Evolutionary conservation across 2,329 filamentous ascomycete species (phyloP).

Genomic region (Colletotrichum sp.): DNA sequence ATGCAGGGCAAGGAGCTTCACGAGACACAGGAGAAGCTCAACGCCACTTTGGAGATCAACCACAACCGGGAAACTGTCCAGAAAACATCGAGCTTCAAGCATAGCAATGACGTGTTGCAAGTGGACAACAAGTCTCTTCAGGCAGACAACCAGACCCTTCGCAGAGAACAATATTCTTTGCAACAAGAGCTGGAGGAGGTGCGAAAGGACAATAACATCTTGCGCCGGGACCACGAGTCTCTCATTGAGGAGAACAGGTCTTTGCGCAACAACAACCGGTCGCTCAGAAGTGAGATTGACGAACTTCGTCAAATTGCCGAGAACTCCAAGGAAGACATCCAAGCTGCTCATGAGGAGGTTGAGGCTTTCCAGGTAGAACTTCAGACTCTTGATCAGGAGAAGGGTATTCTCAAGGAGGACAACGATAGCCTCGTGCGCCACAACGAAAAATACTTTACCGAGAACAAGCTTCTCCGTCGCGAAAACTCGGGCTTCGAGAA

Average conservation of each 20-base stretch:
- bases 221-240: slow-evolving; percentile 47
- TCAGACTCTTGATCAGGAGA: slow-evolving; percentile 45
- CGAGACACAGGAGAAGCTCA: slow-evolving; percentile 44
- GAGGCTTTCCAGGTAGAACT: slow-evolving; percentile 43
- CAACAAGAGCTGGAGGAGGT: slow-evolving; percentile 45
- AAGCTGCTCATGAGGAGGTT: slow-evolving; percentile 42
- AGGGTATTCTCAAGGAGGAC: slow-evolving; percentile 50
- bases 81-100: slow-evolving; percentile 44
- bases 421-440: slow-evolving; percentile 57
- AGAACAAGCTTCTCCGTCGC: slow-evolving; percentile 52
- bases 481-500: slow-evolving; percentile 55
- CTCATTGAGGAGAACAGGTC: slow-evolving; percentile 49
- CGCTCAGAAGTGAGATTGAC: slow-evolving; percentile 46
- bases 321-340: slow-evolving; percentile 44
- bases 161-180: slow-evolving; percentile 37
- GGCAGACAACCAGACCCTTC: slow-evolving; percentile 42
- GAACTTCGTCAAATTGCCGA: slow-evolving; percentile 47
- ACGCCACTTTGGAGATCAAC: slow-evolving; percentile 34
- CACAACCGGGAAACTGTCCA: slow-evolving; percentile 27
- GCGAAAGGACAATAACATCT: slow-evolving; percentile 43
- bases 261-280: slow-evolving; percentile 43
- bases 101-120: slow-evolving; percentile 37
- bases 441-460: slow-evolving; percentile 59
- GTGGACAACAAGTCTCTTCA: slow-evolving; percentile 45
- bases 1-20: slow-evolving; percentile 46